Base-by-base conservation (phyloP, 2,329 filamentous ascomycete species). In the Ceratocystis cacaofunesta region DNA sequence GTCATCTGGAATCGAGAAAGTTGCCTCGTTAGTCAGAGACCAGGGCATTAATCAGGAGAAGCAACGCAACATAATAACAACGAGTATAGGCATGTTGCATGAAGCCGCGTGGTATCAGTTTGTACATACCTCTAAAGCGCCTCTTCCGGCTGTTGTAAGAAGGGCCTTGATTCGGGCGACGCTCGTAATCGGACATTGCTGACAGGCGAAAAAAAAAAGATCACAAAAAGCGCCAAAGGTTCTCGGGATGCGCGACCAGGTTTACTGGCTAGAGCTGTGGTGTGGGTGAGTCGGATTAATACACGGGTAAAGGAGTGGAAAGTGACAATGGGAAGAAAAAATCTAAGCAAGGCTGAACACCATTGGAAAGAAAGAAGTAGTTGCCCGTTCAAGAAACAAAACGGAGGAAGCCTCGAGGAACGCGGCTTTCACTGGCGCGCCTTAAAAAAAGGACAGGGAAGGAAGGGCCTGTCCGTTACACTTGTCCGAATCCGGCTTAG, bases 41-140 rank as follows among this genome's bases (percentile, higher is more conserved):
- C n/a, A n/a, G 4, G n/a, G 15, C 19, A 1, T 2, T 1, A 22
- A 17, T n/a, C 10, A 62, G 3, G 36, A 41, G 36, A 15, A 41
- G 36, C 12, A 12, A 41, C 10, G 10, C 10, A 2, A 12, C 12
- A 41, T 0, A 5, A 5, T 15, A 10, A 15, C 5, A 41, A 12
- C 36, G 10, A 41, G 36, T 15, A 15, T 41, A 12, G 10, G 10
- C 10, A 12, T 15, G 36, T 15, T 12, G 36, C 12, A 41, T 15
- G 36, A 12, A 41, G 8, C 10, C 36, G 36, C 36, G 12, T 10
- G 3, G 1, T 12, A 15, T 15, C 36, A 2, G 10, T 4, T 12
- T 41, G n/a, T 58, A 32, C 65, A 30, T 74, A 92, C 90, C 90
- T 88, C 89, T 82, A 73, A 86, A 87, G 73, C 90, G 83, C 71